Percentiles rank a stretch among this genome's conserved stretches.
Conservation (phyloP, 2,329 filamentous ascomycete species). For the Xylariaceae sp. region DNA sequence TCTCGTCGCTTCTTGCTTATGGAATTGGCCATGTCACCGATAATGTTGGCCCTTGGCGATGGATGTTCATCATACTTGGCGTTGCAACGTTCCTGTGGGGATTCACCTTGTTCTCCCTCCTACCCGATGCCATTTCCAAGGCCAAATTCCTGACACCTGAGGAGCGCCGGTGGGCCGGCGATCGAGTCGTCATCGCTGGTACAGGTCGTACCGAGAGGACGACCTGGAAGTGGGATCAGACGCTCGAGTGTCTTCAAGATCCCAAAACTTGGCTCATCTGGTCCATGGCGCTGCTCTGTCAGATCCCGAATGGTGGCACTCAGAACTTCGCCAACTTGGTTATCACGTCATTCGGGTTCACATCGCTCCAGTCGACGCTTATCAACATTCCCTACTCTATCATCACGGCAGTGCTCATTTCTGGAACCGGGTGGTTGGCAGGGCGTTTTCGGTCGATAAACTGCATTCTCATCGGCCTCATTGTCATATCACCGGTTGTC, state of each 20-base stretch:
- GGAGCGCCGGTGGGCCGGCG: conserved; percentile 52
- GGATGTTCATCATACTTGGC: conserved; percentile 62
- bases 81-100: conserved; percentile 54
- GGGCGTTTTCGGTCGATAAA: conserved; percentile 54
- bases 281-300: conserved; percentile 53
- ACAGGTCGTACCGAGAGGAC: conserved; percentile 54
- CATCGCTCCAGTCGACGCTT: conserved; percentile 55
- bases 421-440: conserved; percentile 53
- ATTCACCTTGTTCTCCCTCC: conserved; percentile 48
- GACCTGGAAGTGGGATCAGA: conserved; percentile 54
- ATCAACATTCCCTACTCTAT: conserved; percentile 63
- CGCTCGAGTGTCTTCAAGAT: conserved; percentile 56
- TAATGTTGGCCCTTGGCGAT: conserved; percentile 53
- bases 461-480: conserved; percentile 53
- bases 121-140: conserved; percentile 56
- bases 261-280: conserved; percentile 65
- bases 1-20: conserved; percentile 56
- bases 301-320: conserved; percentile 65
- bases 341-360: conserved; percentile 59
- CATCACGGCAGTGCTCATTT: conserved; percentile 51
- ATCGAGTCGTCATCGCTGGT: conserved; percentile 52
- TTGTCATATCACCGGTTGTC: conserved; percentile 54
- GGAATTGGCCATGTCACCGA: conserved; percentile 57
- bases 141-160: conserved; percentile 60
- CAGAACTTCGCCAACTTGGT: conserved; percentile 62